Percentiles rank a stretch among this genome's conserved stretches.
phyloP scores from a whole-genome alignment of 495 filamentous ascomycete genomes.

The Xylaria longipes region DNA sequence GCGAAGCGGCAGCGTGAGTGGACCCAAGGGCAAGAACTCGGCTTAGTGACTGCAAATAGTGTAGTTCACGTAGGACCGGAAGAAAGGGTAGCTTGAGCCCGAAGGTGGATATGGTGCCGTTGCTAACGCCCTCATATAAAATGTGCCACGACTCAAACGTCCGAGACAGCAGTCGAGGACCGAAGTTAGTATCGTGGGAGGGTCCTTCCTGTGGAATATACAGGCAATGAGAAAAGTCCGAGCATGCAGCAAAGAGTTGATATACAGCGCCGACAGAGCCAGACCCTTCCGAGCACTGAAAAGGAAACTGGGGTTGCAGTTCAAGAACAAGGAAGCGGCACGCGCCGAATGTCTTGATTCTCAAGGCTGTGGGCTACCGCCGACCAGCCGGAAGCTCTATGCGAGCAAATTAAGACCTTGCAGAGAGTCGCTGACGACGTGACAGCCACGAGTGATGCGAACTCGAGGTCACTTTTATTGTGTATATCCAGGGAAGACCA shows the following conservation, averaged over 20 bases:
- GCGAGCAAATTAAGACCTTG: neutral
- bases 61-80: neutral
- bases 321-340: neutral
- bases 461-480: neutral
- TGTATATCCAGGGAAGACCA: neutral
- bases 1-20: neutral
- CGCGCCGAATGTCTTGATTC: constrained; percentile 8
- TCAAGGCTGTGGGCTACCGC: neutral
- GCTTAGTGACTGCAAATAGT: neutral
- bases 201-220: neutral
- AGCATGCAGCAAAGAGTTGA: constrained; percentile 2
- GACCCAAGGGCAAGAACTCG: constrained; percentile 7
- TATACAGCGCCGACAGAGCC: neutral
- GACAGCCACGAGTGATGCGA: neutral
- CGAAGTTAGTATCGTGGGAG: neutral
- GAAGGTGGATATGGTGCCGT: neutral
- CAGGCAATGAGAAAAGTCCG: neutral
- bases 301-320: neutral
- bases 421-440: neutral
- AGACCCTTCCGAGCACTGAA: neutral
- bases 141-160: neutral
- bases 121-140: neutral
- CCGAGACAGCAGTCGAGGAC: constrained; percentile 10
- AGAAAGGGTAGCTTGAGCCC: neutral
- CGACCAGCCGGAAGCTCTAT: neutral